Conservation (phyloP, 2,329 filamentous ascomycete species). For the Zymoseptoria brevis region DNA sequence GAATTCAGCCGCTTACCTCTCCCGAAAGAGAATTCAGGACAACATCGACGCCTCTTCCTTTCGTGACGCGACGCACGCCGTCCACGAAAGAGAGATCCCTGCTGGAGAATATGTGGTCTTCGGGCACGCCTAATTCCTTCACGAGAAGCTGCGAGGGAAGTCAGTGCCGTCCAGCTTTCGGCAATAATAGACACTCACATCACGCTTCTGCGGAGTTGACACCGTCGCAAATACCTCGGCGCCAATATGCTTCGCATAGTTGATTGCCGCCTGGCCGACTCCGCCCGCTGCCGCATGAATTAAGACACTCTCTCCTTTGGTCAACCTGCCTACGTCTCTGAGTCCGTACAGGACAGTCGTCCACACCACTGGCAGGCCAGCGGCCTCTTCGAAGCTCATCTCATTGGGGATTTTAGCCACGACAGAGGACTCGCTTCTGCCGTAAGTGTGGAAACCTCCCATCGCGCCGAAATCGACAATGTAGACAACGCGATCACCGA, state of each 20-base stretch:
- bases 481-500: no score
- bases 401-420: not conserved
- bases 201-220: conserved; percentile 16
- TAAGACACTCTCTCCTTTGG: conserved; percentile 27
- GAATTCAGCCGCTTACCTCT: not conserved
- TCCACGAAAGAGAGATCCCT: conserved; percentile 21
- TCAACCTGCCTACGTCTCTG: conserved; percentile 21
- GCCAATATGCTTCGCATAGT: conserved; percentile 16
- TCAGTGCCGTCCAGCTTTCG: not conserved
- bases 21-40: conserved; percentile 26
- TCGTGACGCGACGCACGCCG: conserved; percentile 18
- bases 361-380: conserved; percentile 10
- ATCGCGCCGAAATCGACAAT: no score
- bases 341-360: conserved; percentile 23
- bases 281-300: conserved; percentile 27
- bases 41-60: conserved; percentile 27
- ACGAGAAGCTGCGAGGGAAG: conserved; percentile 11
- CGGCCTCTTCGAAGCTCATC: conserved; percentile 1
- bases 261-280: conserved; percentile 24
- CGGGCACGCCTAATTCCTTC: conserved; percentile 19
- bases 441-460: no score
- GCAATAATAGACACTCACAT: conserved; percentile 6
- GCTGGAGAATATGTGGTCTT: conserved; percentile 27
- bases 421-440: no score
- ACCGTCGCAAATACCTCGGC: conserved; percentile 25